These are phyloP conservation scores for Neurospora cerealis DNA, from an alignment of 495 filamentous ascomycete species.

Conservation along the genomic window DNA sequence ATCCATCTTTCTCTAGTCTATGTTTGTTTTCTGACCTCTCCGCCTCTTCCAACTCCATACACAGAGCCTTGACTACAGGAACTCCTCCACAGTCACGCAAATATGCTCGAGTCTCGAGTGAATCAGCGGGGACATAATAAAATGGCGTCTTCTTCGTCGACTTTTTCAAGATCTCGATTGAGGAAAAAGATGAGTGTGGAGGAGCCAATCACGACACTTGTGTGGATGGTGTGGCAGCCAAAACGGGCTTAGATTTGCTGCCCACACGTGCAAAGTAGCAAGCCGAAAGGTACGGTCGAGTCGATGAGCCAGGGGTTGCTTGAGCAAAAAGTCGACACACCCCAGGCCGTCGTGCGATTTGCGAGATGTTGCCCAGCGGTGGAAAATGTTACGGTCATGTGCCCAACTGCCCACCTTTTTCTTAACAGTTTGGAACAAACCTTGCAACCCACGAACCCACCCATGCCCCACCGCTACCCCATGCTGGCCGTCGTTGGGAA, in stretches of 20 bases:
- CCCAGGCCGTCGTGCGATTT: neutral
- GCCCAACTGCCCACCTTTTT: neutral
- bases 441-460: neutral
- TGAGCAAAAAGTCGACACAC: neutral
- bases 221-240: neutral
- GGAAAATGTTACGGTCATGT: neutral
- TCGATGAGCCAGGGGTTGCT: neutral
- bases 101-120: neutral
- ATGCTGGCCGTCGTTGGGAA: neutral
- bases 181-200: neutral
- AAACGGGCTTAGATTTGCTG: neutral
- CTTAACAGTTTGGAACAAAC: neutral
- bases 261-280: neutral
- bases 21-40: neutral
- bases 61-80: neutral
- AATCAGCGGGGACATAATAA: neutral
- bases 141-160: neutral
- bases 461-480: neutral
- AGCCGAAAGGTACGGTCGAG: neutral
- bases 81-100: neutral
- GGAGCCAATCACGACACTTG: neutral
- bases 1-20: neutral
- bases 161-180: neutral
- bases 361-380: neutral
- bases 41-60: neutral